phyloP scores from a whole-genome alignment of 2,329 filamentous ascomycete genomes.

The Penicillium sp. region DNA sequence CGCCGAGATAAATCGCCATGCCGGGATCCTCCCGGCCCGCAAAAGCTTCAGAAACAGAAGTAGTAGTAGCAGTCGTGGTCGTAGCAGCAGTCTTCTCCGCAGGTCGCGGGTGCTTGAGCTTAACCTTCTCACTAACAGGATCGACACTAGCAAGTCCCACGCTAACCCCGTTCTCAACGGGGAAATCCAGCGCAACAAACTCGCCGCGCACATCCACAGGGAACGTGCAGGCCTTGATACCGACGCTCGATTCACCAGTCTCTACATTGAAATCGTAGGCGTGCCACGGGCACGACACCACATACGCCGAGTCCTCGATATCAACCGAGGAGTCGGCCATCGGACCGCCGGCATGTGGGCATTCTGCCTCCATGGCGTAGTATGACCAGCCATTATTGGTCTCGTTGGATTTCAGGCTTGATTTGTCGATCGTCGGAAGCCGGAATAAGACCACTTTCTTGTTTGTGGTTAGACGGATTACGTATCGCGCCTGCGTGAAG shows the following conservation, averaged over 20 bases:
- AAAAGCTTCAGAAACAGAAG: neutral
- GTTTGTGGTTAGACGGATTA: constrained; percentile 44
- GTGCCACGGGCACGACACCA: constrained; percentile 50
- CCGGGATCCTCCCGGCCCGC: constrained; percentile 11
- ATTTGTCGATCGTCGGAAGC: constrained; percentile 41
- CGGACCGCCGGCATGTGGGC: constrained; percentile 48
- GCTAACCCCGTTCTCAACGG: constrained; percentile 19
- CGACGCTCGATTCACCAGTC: constrained; percentile 50
- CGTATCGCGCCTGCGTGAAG: constrained; percentile 43
- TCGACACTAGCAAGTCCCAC: constrained; percentile 37
- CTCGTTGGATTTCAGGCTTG: constrained; percentile 32
- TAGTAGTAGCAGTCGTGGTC: constrained; percentile 9
- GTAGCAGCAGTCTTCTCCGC: constrained; percentile 3
- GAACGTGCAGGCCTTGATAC: constrained; percentile 49
- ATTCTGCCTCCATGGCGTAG: constrained; percentile 51
- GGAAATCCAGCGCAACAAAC: constrained; percentile 36
- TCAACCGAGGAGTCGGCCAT: constrained; percentile 48
- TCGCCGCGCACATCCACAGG: constrained; percentile 40
- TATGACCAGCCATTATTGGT: constrained; percentile 45
- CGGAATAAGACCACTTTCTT: constrained; percentile 50
- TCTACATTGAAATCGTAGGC: constrained; percentile 52
- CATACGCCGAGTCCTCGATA: constrained; percentile 49
- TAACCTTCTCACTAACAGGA: constrained; percentile 47
- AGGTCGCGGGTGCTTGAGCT: constrained; percentile 39
- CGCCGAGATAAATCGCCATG: constrained; percentile 35